Evolutionary conservation across 768 basidiomycete genomes (phyloP).

Genomic region (Tylopilus vinaceipallidus): DNA sequence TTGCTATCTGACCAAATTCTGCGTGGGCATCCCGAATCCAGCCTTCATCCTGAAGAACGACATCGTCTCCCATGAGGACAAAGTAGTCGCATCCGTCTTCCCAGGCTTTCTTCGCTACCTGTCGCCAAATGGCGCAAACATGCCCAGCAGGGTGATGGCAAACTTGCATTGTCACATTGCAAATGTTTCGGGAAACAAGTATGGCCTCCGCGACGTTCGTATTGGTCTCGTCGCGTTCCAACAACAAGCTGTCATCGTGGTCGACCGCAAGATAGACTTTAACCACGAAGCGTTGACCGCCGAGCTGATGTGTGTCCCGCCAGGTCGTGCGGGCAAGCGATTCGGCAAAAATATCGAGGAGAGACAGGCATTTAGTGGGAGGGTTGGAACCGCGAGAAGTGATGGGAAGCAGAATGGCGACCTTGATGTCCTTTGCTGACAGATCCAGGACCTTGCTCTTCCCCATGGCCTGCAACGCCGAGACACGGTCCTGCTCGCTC

Average conservation of each 20-base stretch:
- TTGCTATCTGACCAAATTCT: constrained; percentile 38
- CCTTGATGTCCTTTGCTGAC: constrained; percentile 32
- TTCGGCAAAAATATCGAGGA: constrained; percentile 41
- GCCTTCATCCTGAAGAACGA: constrained; percentile 45
- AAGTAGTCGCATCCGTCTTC: constrained; percentile 48
- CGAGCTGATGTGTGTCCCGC: constrained; percentile 36
- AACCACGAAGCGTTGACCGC: constrained; percentile 34
- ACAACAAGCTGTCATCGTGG: constrained; percentile 44
- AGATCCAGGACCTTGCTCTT: constrained; percentile 42
- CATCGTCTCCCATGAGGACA: constrained; percentile 55
- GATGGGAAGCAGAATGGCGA: constrained; percentile 57
- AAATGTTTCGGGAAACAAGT: constrained; percentile 38
- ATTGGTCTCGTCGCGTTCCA: constrained; percentile 8
- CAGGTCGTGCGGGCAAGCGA: constrained; percentile 48
- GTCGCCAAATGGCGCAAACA: constrained; percentile 54
- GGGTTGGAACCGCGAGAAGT: constrained; percentile 45
- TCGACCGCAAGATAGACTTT: constrained; percentile 56
- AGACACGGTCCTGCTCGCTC: constrained; percentile 7
- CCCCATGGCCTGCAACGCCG: constrained; percentile 24
- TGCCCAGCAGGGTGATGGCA: constrained; percentile 44
- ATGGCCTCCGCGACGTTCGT: constrained; percentile 36
- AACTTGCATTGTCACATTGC: constrained; percentile 34
- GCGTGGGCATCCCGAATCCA: constrained; percentile 48
- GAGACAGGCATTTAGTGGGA: constrained; percentile 39
- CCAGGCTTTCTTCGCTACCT: constrained; percentile 48